Percentiles rank a stretch among this genome's conserved stretches.
phyloP scores from a whole-genome alignment of 108 stramenopile genomes.

The Discostella pseudostelligera region DNA sequence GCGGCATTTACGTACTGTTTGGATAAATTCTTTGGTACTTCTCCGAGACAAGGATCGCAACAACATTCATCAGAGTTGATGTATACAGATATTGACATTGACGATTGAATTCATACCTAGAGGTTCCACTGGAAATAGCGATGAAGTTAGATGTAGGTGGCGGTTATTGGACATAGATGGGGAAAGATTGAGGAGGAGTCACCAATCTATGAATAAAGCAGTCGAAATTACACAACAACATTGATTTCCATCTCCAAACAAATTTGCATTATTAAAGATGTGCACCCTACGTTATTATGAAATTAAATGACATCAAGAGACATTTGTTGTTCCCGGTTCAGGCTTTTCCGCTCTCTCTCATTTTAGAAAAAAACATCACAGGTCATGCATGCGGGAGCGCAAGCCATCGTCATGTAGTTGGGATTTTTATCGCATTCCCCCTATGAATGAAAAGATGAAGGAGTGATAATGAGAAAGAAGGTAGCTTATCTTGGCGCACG shows the following conservation, averaged over 20 bases:
- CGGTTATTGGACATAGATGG: constrained; percentile 11
- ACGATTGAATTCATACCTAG: constrained; percentile 5
- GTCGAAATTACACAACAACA: no score
- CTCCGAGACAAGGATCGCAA: not conserved
- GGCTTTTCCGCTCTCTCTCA: no score
- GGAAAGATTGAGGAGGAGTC: no score
- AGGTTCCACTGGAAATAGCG: no score
- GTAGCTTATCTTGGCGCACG: not conserved
- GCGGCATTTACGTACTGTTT: constrained; percentile 67
- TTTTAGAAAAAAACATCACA: constrained; percentile 46
- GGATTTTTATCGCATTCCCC: constrained; percentile 56
- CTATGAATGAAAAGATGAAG: not conserved
- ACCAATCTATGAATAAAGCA: no score
- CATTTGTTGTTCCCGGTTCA: no score
- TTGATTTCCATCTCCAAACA: no score
- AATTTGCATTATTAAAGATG: no score
- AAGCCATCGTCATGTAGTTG: constrained; percentile 41
- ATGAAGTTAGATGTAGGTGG: no score
- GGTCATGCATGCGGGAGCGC: constrained; percentile 67
- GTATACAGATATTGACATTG: constrained; percentile 36
- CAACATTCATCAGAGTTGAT: constrained; percentile 21
- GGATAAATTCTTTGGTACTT: constrained; percentile 34
- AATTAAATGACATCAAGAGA: no score
- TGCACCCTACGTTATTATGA: no score
- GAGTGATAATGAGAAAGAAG: not conserved